Evolutionary conservation across 2,329 filamentous ascomycete genomes (phyloP).

Genomic region (Hysterium pulicare): DNA sequence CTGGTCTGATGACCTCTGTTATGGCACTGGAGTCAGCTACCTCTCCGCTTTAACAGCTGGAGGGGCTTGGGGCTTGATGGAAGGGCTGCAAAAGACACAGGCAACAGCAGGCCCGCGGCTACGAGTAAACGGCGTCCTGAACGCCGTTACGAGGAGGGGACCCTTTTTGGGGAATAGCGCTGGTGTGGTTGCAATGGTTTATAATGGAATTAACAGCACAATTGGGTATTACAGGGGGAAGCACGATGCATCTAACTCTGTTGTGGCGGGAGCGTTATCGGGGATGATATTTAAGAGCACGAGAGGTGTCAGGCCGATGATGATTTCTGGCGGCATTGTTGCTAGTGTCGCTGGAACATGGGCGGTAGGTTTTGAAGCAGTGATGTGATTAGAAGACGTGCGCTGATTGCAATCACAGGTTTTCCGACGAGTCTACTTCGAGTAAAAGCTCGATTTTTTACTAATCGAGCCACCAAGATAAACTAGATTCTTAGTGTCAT

Average conservation of each 20-base stretch:
- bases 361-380: slow-evolving; percentile 60
- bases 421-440: slow-evolving; percentile 20
- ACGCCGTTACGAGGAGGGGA: slow-evolving; percentile 87
- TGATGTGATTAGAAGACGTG: neutral
- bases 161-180: slow-evolving; percentile 96
- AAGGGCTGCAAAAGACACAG: slow-evolving; percentile 73
- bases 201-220: slow-evolving; percentile 64
- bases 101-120: slow-evolving; percentile 80
- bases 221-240: slow-evolving; percentile 59
- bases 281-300: slow-evolving; percentile 98
- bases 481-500: too few relatives aligned
- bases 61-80: slow-evolving; percentile 87
- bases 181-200: slow-evolving; percentile 91
- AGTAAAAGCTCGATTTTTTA: too few relatives aligned
- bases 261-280: slow-evolving; percentile 79
- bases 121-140: slow-evolving; percentile 88
- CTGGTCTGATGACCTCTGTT: slow-evolving; percentile 97
- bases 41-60: slow-evolving; percentile 80
- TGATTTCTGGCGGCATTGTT: slow-evolving; percentile 89
- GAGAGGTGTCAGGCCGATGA: slow-evolving; percentile 82
- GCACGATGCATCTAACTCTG: slow-evolving; percentile 63
- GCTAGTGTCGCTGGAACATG: slow-evolving; percentile 80
- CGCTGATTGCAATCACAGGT: slow-evolving; percentile 14
- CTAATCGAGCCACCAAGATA: too few relatives aligned
- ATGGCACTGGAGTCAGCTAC: slow-evolving; percentile 94